Base-by-base conservation (phyloP, 768 basidiomycete species). In the Fistulinella prunicolor region DNA sequence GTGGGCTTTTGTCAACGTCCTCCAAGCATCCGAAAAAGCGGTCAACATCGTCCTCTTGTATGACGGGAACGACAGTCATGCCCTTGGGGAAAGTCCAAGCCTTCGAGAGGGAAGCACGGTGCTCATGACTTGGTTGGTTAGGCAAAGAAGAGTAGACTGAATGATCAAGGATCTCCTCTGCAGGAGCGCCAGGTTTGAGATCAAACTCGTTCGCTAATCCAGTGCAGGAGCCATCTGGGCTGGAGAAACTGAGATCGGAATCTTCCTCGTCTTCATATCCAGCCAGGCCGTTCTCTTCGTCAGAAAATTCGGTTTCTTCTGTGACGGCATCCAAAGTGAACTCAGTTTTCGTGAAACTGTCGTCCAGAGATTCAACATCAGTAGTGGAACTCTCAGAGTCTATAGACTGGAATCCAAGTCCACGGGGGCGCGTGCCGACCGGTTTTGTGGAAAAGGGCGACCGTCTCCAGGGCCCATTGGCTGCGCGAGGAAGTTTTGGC, bases 191-290 rank as follows among this genome's bases (percentile, higher is more conserved):
- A 13, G 42, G 5, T 24, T 42, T 35, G 23, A 41, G 23, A 17
- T 56, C 59, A 50, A 72, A 66, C 21, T 83, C 79, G 24, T 82
- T 79, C 24, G 70, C 67, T 5, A 81, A 83, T 23, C 71, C 78
- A 41, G 77, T 73, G 9, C 81, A 83, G 9, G 81, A 83, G 4
- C 77, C 77, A 29, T 29, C 66, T 16, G 71, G 63, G 45, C 69
- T 71, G 19, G 67, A 61, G 57, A 80, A 68, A 45, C 72, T 71
- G 41, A 73, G 55, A 57, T 84, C 80, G 2, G 72, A 75, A 43
- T 82, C 82, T 3, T 77, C 81, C 46, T 85, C 85, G 46, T 86
- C 85, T 60, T 88, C 86, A 47, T 87, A 89, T 23, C 81, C 74
- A 36, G 73, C 78, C 28, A 87, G 67, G 19, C 72, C 82, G 51